Conservation (phyloP, 2,329 filamentous ascomycete genomes). For the Mariannaea sp. region DNA sequence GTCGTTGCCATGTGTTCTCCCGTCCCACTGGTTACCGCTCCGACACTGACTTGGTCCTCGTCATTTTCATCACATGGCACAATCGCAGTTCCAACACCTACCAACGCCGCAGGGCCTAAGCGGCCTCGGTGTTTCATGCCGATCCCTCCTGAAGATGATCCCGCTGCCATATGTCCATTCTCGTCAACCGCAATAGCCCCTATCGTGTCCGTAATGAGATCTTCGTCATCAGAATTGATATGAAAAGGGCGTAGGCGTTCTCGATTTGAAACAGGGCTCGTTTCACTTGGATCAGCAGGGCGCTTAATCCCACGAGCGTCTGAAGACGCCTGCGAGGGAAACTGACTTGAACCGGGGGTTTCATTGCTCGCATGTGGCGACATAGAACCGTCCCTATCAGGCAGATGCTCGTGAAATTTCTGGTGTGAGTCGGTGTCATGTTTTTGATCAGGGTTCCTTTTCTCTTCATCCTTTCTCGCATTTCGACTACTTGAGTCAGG, state of each 20-base stretch:
- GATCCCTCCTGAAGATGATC: slow-evolving; percentile 95
- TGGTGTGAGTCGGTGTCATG: slow-evolving; percentile 3
- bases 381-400: slow-evolving; percentile 27
- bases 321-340: slow-evolving; percentile 13
- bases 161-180: slow-evolving; percentile 86
- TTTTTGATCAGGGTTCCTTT: slow-evolving; percentile 4
- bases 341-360: background rate
- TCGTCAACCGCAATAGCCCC: slow-evolving; percentile 92
- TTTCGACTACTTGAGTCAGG: slow-evolving; percentile 10
- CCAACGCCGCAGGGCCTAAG: slow-evolving; percentile 88
- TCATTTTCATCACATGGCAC: slow-evolving; percentile 78
- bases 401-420: slow-evolving; percentile 6
- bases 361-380: slow-evolving; percentile 13
- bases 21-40: slow-evolving; percentile 88
- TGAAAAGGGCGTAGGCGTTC: slow-evolving; percentile 29
- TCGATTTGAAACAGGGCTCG: slow-evolving; percentile 17
- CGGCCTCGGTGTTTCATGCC: slow-evolving; percentile 97
- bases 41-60: slow-evolving; percentile 70
- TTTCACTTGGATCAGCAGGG: slow-evolving; percentile 32
- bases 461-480: slow-evolving; percentile 11
- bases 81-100: slow-evolving; percentile 88
- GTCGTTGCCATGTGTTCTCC: slow-evolving; percentile 98
- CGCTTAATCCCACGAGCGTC: slow-evolving; percentile 45
- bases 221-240: slow-evolving; percentile 49
- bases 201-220: slow-evolving; percentile 86